A percentile compares a stretch with the other conserved stretches of the same genome.
These are phyloP conservation scores for Guadua angustifolia DNA, from an alignment of 176 grass and related monocot species.

Conservation along the genomic window DNA sequence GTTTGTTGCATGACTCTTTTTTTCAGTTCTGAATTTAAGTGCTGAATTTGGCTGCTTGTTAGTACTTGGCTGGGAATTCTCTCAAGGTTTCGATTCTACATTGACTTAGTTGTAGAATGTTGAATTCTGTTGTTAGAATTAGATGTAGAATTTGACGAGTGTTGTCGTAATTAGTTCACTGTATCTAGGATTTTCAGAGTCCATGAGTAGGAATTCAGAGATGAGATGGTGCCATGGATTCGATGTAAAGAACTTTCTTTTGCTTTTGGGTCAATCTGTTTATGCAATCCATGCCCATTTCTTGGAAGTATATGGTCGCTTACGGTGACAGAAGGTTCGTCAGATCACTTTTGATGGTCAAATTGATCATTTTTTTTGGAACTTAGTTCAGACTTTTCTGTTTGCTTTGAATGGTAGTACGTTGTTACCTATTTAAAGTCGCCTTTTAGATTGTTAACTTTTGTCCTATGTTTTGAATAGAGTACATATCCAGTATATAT, in stretches of 20 bases:
- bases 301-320: slow-evolving; percentile 6
- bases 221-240: not conserved
- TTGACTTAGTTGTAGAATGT: not conserved
- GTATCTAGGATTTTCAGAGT: not conserved
- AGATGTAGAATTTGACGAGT: not conserved
- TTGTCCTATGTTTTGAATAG: not conserved
- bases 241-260: slow-evolving; percentile 1
- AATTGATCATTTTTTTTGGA: slow-evolving; percentile 21
- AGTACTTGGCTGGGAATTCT: not conserved
- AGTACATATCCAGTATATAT: not conserved
- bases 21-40: slow-evolving; percentile 19
- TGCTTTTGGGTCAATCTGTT: not conserved
- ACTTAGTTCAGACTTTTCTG: slow-evolving; percentile 27
- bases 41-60: slow-evolving; percentile 6
- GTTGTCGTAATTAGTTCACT: not conserved
- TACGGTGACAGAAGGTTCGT: slow-evolving; percentile 8
- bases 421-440: slow-evolving; percentile 15
- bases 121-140: not conserved
- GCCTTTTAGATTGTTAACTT: not conserved
- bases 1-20: not conserved
- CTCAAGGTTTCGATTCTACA: not conserved
- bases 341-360: slow-evolving; percentile 28
- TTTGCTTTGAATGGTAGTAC: not conserved
- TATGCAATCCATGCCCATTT: slow-evolving; percentile 19
- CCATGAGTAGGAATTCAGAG: not conserved